Conservation (phyloP, 345 rosid genomes). For the Fremontodendron californicum region DNA sequence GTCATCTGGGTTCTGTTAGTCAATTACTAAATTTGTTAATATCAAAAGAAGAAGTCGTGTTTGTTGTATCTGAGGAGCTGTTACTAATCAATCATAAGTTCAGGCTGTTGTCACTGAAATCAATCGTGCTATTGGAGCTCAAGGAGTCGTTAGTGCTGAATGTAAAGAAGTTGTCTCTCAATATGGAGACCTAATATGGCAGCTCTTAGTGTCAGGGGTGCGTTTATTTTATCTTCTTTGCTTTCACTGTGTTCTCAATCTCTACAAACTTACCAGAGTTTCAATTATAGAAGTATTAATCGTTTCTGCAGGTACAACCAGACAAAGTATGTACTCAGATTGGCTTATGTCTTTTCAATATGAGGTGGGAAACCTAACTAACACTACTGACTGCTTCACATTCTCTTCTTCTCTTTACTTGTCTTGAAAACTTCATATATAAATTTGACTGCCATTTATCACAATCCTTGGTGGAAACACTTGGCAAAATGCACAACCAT, state of each 20-base stretch:
- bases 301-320: slow-evolving; percentile 46
- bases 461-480: too few relatives aligned
- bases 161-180: slow-evolving; percentile 66
- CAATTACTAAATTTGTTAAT: not conserved
- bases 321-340: slow-evolving; percentile 53
- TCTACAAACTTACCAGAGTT: not conserved
- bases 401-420: not conserved
- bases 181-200: slow-evolving; percentile 73
- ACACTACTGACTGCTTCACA: too few relatives aligned
- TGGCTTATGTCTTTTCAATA: slow-evolving; percentile 46
- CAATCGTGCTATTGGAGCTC: slow-evolving; percentile 74
- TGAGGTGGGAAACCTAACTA: slow-evolving; percentile 33
- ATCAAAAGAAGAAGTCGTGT: not conserved
- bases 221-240: slow-evolving; percentile 3
- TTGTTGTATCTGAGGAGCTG: not conserved
- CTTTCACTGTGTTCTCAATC: not conserved
- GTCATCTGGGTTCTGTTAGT: not conserved
- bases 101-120: slow-evolving; percentile 70
- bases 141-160: slow-evolving; percentile 59
- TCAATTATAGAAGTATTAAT: not conserved
- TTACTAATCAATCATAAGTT: not conserved
- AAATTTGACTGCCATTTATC: not conserved
- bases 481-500: too few relatives aligned
- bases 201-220: slow-evolving; percentile 68
- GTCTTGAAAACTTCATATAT: not conserved